Evolutionary conservation across 2,329 filamentous ascomycete genomes (phyloP).

Genomic region (Calonectria leucothoes): DNA sequence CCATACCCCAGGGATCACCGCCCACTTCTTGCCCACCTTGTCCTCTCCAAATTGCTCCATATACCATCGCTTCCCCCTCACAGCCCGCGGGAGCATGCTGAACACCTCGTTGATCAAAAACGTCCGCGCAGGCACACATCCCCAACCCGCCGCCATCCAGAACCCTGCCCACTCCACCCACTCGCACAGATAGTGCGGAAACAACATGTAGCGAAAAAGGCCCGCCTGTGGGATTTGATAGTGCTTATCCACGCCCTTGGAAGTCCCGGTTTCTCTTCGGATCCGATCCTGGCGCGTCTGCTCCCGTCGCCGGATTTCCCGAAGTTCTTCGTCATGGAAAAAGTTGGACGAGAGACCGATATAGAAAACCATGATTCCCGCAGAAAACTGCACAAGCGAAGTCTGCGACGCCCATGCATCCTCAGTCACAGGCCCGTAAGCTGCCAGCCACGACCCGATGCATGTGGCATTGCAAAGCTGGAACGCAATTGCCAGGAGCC

Average conservation of each 20-base stretch:
- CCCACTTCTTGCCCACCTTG: slow-evolving; percentile 79
- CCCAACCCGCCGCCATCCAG: slow-evolving; percentile 77
- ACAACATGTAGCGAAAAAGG: slow-evolving; percentile 85
- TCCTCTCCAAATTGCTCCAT: slow-evolving; percentile 87
- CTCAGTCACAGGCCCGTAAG: slow-evolving; percentile 77
- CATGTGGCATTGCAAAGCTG: slow-evolving; percentile 84
- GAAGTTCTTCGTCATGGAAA: slow-evolving; percentile 89
- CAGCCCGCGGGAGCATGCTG: slow-evolving; percentile 90
- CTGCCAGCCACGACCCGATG: slow-evolving; percentile 84
- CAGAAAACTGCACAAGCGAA: slow-evolving; percentile 59
- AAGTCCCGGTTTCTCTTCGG: slow-evolving; percentile 43
- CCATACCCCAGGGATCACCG: slow-evolving; percentile 70
- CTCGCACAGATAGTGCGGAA: slow-evolving; percentile 94
- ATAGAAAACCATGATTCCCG: slow-evolving; percentile 81
- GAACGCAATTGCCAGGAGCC: slow-evolving; percentile 73
- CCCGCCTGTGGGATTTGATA: slow-evolving; percentile 89
- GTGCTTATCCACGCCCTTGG: slow-evolving; percentile 70
- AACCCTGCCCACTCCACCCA: slow-evolving; percentile 97
- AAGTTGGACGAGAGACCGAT: slow-evolving; percentile 84
- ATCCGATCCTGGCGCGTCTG: slow-evolving; percentile 63
- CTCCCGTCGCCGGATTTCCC: slow-evolving; percentile 83
- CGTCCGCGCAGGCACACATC: slow-evolving; percentile 78
- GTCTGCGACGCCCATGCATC: slow-evolving; percentile 58
- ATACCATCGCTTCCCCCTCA: slow-evolving; percentile 89
- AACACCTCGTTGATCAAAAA: slow-evolving; percentile 89